Evolutionary conservation across 2,329 filamentous ascomycete species (phyloP).

Genomic region (Chaetomiaceae sp.): DNA sequence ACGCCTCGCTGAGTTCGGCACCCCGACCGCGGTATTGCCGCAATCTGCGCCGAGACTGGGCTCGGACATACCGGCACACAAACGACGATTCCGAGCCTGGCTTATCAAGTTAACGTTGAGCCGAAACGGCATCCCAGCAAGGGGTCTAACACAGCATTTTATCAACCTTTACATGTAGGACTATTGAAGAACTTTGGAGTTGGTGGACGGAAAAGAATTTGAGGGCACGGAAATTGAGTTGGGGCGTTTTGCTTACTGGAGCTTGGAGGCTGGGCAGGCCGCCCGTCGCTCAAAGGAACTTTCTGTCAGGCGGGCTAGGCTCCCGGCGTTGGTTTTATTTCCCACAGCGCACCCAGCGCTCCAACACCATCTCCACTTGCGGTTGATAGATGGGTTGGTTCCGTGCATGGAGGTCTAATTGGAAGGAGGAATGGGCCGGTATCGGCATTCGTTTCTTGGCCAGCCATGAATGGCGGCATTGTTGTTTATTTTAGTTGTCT

Average conservation of each 20-base stretch:
- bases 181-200: neutral
- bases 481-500: neutral
- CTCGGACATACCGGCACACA: neutral
- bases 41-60: neutral
- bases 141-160: conserved; percentile 10
- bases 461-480: neutral
- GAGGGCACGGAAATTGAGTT: neutral
- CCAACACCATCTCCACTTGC: neutral
- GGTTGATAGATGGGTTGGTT: neutral
- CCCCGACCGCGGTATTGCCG: neutral
- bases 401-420: neutral
- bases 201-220: conserved; percentile 1
- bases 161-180: conserved; percentile 11
- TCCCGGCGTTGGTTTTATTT: no score
- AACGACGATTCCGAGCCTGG: neutral
- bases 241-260: neutral
- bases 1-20: neutral
- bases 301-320: neutral
- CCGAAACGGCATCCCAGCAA: neutral
- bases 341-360: no score
- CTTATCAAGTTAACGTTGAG: neutral
- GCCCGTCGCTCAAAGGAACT: neutral
- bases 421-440: neutral
- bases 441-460: neutral
- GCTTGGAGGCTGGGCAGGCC: neutral